Evolutionary conservation across 352 stramenopile species (phyloP).

Genomic region (Phytophthora niederhauseri): DNA sequence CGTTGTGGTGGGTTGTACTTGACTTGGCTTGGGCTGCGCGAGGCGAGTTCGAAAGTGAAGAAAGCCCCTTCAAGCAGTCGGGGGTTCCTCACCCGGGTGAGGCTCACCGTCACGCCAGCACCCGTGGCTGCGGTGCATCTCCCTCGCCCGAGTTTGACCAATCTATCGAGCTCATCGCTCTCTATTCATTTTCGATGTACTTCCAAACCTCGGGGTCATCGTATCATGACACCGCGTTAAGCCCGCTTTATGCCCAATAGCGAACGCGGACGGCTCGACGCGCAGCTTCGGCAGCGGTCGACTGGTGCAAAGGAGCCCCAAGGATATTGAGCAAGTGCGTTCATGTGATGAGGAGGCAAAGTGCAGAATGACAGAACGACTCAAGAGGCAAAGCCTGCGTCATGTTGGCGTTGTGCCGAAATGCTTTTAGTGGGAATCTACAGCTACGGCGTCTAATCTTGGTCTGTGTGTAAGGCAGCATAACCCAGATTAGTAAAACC

Average conservation of each 20-base stretch:
- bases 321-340: not conserved
- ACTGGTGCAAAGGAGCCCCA: not conserved
- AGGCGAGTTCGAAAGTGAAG: slow-evolving; percentile 19
- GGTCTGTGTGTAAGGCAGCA: slow-evolving; percentile 15
- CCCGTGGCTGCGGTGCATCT: not conserved
- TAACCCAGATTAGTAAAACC: not conserved
- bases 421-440: slow-evolving; percentile 12
- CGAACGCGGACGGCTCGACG: not conserved
- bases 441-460: slow-evolving; percentile 30
- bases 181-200: not conserved
- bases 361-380: not conserved
- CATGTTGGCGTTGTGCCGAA: not conserved
- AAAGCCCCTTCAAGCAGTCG: not conserved
- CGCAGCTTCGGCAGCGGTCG: not conserved
- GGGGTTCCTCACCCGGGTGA: too few relatives aligned
- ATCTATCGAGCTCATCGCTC: slow-evolving; percentile 5
- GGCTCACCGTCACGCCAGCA: not conserved
- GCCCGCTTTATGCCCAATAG: slow-evolving; percentile 18
- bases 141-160: not conserved
- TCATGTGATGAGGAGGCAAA: not conserved
- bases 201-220: slow-evolving; percentile 7
- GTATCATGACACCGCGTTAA: not conserved
- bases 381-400: not conserved
- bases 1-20: not conserved
- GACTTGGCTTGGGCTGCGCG: slow-evolving; percentile 4